Evolutionary conservation across 2,329 filamentous ascomycete genomes (phyloP).

Genomic region (Tolypocladium inflatum): DNA sequence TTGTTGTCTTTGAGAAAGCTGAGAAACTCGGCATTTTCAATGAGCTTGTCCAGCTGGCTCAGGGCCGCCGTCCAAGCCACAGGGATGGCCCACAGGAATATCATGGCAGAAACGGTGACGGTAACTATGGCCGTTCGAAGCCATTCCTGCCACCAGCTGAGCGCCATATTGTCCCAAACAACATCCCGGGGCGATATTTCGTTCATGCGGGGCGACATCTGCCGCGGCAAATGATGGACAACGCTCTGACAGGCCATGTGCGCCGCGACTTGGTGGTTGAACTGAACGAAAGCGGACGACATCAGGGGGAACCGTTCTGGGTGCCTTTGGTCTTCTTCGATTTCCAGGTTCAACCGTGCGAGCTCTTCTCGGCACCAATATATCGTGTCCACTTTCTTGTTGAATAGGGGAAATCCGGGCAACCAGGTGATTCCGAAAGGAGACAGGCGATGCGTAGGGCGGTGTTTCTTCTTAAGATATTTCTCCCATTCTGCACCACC

Average conservation of each 20-base stretch:
- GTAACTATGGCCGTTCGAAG: constrained; percentile 59
- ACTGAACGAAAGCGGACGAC: constrained; percentile 97
- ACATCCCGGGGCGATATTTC: constrained; percentile 91
- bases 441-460: constrained; percentile 75
- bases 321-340: constrained; percentile 79
- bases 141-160: constrained; percentile 90
- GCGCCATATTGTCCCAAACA: constrained; percentile 94
- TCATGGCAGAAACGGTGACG: constrained; percentile 59
- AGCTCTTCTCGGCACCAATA: constrained; percentile 83
- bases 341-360: constrained; percentile 81
- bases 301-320: constrained; percentile 82
- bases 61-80: constrained; percentile 81
- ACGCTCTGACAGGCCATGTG: constrained; percentile 96
- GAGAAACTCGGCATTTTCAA: constrained; percentile 58
- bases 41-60: constrained; percentile 65
- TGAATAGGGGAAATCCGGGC: constrained; percentile 66
- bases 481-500: constrained; percentile 67
- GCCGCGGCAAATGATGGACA: constrained; percentile 81
- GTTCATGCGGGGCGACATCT: constrained; percentile 88
- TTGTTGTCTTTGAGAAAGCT: constrained; percentile 53
- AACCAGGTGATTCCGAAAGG: constrained; percentile 57
- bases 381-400: constrained; percentile 90
- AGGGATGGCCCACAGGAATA: constrained; percentile 83
- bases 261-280: constrained; percentile 93
- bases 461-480: constrained; percentile 71